Evolutionary conservation across 805 yeast genomes (phyloP).

Genomic region (Metschnikowia noctiluminum): DNA sequence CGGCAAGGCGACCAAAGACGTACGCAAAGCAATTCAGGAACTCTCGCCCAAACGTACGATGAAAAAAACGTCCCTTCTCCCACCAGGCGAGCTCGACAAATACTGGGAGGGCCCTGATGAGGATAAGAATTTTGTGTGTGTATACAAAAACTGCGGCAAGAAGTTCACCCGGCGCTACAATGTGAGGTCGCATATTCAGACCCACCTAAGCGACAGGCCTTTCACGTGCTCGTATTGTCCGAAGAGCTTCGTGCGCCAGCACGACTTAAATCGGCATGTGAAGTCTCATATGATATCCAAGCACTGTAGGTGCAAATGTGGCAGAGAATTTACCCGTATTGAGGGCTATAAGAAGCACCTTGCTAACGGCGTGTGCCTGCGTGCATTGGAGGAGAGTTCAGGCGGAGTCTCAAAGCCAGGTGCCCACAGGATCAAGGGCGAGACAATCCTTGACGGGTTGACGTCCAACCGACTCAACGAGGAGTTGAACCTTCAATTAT

Average conservation of each 20-base stretch:
- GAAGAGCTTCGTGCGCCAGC: constrained; percentile 90
- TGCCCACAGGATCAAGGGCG: constrained; percentile 9
- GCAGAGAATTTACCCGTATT: constrained; percentile 86
- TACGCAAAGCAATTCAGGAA: constrained; percentile 31
- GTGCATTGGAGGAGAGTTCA: constrained; percentile 4
- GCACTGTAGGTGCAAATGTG: constrained; percentile 76
- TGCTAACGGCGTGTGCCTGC: constrained; percentile 27
- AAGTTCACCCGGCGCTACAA: constrained; percentile 85
- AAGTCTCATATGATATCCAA: constrained; percentile 78
- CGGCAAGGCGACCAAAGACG: constrained; percentile 19
- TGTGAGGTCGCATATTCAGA: constrained; percentile 92
- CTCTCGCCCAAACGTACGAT: constrained; percentile 47
- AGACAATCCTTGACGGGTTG: constrained; percentile 16
- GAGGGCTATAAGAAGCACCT: constrained; percentile 87
- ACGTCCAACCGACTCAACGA: constrained; percentile 18
- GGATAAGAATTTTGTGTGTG: constrained; percentile 69
- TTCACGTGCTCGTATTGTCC: constrained; percentile 75
- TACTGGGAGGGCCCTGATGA: constrained; percentile 79
- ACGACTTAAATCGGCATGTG: constrained; percentile 86
- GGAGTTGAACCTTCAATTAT: constrained; percentile 3
- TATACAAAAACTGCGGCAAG: constrained; percentile 75
- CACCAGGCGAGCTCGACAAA: constrained; percentile 85
- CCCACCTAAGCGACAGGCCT: constrained; percentile 93
- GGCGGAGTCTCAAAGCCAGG: constrained; percentile 14
- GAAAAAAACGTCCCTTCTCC: constrained; percentile 65